Conservation (phyloP, 2,329 filamentous ascomycete species). For the Endothia cerciana region DNA sequence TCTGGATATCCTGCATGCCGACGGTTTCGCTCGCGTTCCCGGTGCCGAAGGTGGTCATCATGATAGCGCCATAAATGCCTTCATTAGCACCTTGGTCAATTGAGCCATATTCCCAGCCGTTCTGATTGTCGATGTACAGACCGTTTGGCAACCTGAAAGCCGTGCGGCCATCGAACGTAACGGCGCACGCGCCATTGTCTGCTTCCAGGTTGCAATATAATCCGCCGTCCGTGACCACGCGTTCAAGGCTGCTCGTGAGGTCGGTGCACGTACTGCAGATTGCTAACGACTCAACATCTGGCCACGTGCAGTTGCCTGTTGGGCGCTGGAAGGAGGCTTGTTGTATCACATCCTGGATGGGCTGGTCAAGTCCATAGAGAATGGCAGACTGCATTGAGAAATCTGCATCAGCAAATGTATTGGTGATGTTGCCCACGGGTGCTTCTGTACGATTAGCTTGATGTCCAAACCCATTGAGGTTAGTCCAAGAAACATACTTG, state of each 20-base stretch:
- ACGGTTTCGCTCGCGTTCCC: slow-evolving; percentile 19
- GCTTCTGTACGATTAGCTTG: not conserved
- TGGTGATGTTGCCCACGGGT: not conserved
- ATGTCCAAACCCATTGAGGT: not conserved
- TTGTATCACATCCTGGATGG: slow-evolving; percentile 5
- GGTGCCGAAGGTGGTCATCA: slow-evolving; percentile 21
- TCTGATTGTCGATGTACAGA: slow-evolving; percentile 18
- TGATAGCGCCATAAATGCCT: not conserved
- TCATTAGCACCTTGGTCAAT: slow-evolving; percentile 3
- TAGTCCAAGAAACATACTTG: not conserved
- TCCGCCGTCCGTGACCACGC: slow-evolving; percentile 3
- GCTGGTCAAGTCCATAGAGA: slow-evolving; percentile 16
- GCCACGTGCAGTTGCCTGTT: slow-evolving; percentile 21
- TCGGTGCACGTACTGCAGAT: slow-evolving; percentile 19
- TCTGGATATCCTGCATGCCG: slow-evolving; percentile 14
- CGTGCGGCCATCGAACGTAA: not conserved
- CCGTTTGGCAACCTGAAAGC: slow-evolving; percentile 20
- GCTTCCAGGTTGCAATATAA: not conserved
- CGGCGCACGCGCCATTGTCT: not conserved
- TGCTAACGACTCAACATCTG: slow-evolving; percentile 13
- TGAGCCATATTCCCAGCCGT: slow-evolving; percentile 12
- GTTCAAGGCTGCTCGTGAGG: slow-evolving; percentile 3
- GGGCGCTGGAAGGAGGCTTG: slow-evolving; percentile 16
- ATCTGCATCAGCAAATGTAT: slow-evolving; percentile 5
- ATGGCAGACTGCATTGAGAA: slow-evolving; percentile 23